Evolutionary conservation across 352 stramenopile species (phyloP).

Genomic region (Phytopythium chamaehyphon): DNA sequence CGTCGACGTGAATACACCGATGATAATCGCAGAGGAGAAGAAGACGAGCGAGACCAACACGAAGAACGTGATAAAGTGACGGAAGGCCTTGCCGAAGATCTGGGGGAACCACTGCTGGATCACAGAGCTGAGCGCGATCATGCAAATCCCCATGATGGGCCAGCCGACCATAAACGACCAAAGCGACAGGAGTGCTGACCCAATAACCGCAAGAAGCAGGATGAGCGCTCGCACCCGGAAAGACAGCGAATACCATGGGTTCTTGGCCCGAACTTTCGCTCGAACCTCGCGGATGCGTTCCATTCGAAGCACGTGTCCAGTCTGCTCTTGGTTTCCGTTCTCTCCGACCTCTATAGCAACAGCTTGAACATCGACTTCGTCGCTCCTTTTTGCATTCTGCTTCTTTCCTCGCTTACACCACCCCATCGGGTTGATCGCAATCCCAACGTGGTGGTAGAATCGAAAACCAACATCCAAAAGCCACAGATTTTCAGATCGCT

Average conservation of each 20-base stretch:
- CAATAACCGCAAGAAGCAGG: slow-evolving; percentile 51
- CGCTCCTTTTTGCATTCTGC: slow-evolving; percentile 4
- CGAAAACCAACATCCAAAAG: slow-evolving; percentile 74
- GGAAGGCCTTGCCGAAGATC: slow-evolving; percentile 70
- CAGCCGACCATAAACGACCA: slow-evolving; percentile 63
- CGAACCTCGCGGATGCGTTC: slow-evolving; percentile 40
- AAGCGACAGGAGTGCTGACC: slow-evolving; percentile 52
- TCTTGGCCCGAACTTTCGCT: slow-evolving; percentile 26
- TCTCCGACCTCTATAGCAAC: slow-evolving; percentile 10
- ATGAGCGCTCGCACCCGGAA: slow-evolving; percentile 37
- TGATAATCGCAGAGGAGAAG: slow-evolving; percentile 75
- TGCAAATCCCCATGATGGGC: slow-evolving; percentile 67
- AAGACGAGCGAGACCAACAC: slow-evolving; percentile 77
- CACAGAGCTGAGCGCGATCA: slow-evolving; percentile 60
- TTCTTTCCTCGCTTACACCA: slow-evolving; percentile 22
- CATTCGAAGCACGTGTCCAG: slow-evolving; percentile 16
- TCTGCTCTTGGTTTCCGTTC: not conserved
- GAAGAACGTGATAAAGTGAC: slow-evolving; percentile 70
- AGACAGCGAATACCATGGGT: slow-evolving; percentile 56
- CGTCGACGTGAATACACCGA: slow-evolving; percentile 63
- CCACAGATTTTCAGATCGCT: slow-evolving; percentile 65
- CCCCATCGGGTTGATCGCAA: slow-evolving; percentile 38
- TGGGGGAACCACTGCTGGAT: slow-evolving; percentile 72
- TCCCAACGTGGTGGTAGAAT: slow-evolving; percentile 54
- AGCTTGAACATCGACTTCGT: slow-evolving; percentile 7